Conservation (phyloP, 1,284 basidiomycete genomes). For the Austroboletus olivaceoglutinosus region DNA sequence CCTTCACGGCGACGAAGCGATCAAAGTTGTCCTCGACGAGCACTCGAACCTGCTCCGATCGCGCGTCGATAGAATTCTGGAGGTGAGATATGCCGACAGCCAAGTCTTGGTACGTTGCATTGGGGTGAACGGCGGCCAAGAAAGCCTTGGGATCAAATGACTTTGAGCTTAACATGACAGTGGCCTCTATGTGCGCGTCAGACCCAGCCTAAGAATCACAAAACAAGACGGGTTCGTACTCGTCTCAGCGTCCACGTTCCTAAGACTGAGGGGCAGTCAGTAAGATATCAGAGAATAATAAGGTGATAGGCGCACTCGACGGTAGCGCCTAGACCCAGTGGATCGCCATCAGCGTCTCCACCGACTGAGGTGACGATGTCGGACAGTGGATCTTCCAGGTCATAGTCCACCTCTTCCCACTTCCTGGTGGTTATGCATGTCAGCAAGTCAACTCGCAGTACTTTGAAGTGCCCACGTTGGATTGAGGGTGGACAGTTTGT, state of each 20-base stretch:
- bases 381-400: slow-evolving; percentile 64
- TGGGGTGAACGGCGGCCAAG: slow-evolving; percentile 89
- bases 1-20: slow-evolving; percentile 96
- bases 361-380: slow-evolving; percentile 54
- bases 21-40: slow-evolving; percentile 99
- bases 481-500: slow-evolving; percentile 64
- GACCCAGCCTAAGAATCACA: slow-evolving; percentile 2
- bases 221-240: slow-evolving; percentile 41
- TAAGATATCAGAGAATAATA: slow-evolving; percentile 5
- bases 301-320: slow-evolving; percentile 55
- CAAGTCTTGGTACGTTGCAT: slow-evolving; percentile 94
- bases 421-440: slow-evolving; percentile 42
- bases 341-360: slow-evolving; percentile 62
- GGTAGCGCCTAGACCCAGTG: slow-evolving; percentile 60
- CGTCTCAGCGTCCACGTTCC: slow-evolving; percentile 68
- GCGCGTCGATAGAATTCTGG: slow-evolving; percentile 76
- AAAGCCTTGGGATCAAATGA: slow-evolving; percentile 96
- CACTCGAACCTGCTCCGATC: slow-evolving; percentile 90
- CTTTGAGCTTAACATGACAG: slow-evolving; percentile 86
- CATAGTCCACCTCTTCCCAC: slow-evolving; percentile 82
- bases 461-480: slow-evolving; percentile 52
- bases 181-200: slow-evolving; percentile 54
- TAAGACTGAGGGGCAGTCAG: slow-evolving; percentile 43
- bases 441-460: background rate
- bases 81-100: slow-evolving; percentile 71